Evolutionary conservation across 768 basidiomycete species (phyloP), one percentile per base, ranked within the genome.

Genomic region (Podaxis sp.): DNA sequence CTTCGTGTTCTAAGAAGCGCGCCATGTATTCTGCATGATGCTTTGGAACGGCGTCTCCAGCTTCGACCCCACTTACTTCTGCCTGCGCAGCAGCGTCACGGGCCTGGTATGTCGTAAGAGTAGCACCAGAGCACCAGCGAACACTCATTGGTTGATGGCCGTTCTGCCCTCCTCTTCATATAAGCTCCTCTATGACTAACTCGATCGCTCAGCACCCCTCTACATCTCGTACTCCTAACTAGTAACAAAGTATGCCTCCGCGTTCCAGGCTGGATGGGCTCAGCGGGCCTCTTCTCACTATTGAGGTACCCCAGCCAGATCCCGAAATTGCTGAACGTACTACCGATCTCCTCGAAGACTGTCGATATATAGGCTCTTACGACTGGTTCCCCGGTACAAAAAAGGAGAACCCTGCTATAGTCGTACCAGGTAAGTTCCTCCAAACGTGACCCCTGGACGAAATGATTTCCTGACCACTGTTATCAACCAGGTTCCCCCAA

Each of bases 401-500:
- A 17, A 75, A 74, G 0, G 66, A 70, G 0, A 68, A 70, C 8
- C 85, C 86, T 0, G 82, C 83, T 2, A 85, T 87, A 56, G 76
- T 81, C 49, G 79, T 85, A 7, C 84, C 84, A 63, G 84, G 75
- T 76, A 66, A 3, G 52, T 52, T 17, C 13, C 13, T 39, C 17
- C 15, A 33, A 12, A 7, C n/a, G 15, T 26, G 7, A 26, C 7
- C 15, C 30, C 28, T n/a, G 19, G 3, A 53, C 33, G 33, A n/a
- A 19, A 30, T 44, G 17, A 30, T 51, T 17, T 39, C 30, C 30
- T 22, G 7, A 42, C 19, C 30, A 11, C 19, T 24, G 38, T 33
- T 38, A 7, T 33, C 30, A 33, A 57, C 56, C 64, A 89, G 87
- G 87, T 0, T 85, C 84, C 0, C 88, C 88, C 0, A 79, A 81